Percentiles rank a stretch among this genome's conserved stretches.
These are phyloP conservation scores for Neonectria punicea DNA, from an alignment of 2,329 filamentous ascomycete species.

Conservation along the genomic window DNA sequence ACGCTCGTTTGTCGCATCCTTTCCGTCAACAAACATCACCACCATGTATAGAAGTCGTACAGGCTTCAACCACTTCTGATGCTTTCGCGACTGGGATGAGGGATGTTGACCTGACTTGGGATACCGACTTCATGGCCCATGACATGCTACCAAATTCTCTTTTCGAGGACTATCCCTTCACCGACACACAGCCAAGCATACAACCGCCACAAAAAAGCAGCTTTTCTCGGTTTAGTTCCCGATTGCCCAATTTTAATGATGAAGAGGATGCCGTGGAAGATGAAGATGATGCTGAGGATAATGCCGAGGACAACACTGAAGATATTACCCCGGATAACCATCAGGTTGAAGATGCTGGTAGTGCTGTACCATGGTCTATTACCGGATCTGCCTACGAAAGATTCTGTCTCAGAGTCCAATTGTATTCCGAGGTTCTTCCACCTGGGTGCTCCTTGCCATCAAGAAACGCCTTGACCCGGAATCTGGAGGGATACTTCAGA, in stretches of 20 bases:
- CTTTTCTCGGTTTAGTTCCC: slow-evolving; percentile 1
- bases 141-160: not conserved
- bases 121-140: not conserved
- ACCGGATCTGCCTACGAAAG: not conserved
- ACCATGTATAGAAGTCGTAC: not conserved
- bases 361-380: not conserved
- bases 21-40: not conserved
- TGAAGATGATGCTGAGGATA: no score
- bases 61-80: not conserved
- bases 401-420: not conserved
- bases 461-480: not conserved
- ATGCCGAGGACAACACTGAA: not conserved
- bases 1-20: not conserved
- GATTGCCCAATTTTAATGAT: not conserved
- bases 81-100: not conserved
- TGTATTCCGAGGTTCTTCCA: not conserved
- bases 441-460: not conserved
- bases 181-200: not conserved
- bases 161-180: not conserved
- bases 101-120: not conserved
- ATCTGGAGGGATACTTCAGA: slow-evolving; percentile 2
- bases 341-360: not conserved
- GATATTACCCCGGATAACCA: not conserved
- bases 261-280: not conserved
- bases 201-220: not conserved